These are phyloP conservation scores for Elsinoe fawcettii DNA, from an alignment of 2,329 filamentous ascomycete genomes.

Conservation along the genomic window DNA sequence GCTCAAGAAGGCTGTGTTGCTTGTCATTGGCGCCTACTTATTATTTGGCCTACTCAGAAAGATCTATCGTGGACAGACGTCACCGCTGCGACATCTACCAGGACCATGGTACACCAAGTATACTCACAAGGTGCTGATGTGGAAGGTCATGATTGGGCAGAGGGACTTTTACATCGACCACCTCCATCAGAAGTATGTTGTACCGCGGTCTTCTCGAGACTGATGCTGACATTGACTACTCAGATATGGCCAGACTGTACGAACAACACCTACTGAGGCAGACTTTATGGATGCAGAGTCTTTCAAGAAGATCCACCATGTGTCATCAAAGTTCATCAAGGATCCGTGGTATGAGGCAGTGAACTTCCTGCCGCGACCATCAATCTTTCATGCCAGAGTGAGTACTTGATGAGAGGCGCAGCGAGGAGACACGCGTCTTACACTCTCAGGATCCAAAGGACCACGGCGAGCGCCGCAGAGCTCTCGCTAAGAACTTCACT, in stretches of 20 bases:
- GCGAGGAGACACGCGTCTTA: not conserved
- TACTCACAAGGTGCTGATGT: slow-evolving; percentile 11
- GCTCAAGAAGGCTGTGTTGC: not conserved
- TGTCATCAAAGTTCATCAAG: slow-evolving; percentile 16
- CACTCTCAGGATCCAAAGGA: slow-evolving; percentile 11
- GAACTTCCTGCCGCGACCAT: slow-evolving; percentile 14
- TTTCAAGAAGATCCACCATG: slow-evolving; percentile 15
- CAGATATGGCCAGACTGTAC: slow-evolving; percentile 15
- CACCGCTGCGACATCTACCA: slow-evolving; percentile 12
- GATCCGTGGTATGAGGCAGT: slow-evolving; percentile 16
- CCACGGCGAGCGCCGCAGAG: slow-evolving; percentile 14
- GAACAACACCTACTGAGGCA: slow-evolving; percentile 11
- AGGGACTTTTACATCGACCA: slow-evolving; percentile 14
- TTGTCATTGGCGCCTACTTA: not conserved
- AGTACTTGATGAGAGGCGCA: not conserved
- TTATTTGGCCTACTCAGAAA: not conserved
- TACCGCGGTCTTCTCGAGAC: not conserved
- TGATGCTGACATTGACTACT: not conserved
- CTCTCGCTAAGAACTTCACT: slow-evolving; percentile 13
- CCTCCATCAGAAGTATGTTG: slow-evolving; percentile 9
- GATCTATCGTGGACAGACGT: slow-evolving; percentile 10
- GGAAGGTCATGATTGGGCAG: slow-evolving; percentile 15
- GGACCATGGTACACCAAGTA: slow-evolving; percentile 16
- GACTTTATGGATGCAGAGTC: slow-evolving; percentile 16
- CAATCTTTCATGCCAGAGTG: slow-evolving; percentile 14